phyloP scores from a whole-genome alignment of 164 flowering plant species.

The Stephania yunnanensis region DNA sequence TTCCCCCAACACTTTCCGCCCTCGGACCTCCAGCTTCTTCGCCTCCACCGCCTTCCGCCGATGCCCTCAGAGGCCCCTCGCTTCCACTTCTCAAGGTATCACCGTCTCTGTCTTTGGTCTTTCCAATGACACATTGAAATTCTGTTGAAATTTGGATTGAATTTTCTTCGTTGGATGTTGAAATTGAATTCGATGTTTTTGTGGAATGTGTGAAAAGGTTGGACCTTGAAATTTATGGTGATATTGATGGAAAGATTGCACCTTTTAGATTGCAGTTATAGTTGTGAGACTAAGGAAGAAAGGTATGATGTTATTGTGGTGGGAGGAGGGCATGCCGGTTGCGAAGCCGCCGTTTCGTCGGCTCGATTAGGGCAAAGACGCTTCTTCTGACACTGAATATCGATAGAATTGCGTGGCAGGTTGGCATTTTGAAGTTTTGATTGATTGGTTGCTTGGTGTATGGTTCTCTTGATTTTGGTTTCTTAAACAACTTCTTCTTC shows the following conservation, averaged over 20 bases:
- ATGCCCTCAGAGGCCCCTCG: slow-evolving; percentile 17
- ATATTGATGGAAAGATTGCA: background rate
- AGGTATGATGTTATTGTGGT: slow-evolving; percentile 91
- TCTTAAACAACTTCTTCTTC: background rate
- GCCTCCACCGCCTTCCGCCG: slow-evolving; percentile 13
- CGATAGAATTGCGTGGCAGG: slow-evolving; percentile 99
- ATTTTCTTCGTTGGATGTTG: background rate
- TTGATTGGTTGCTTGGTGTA: background rate
- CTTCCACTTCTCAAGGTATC: slow-evolving; percentile 26
- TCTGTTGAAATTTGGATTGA: background rate
- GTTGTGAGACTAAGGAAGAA: slow-evolving; percentile 38
- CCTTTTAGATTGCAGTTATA: slow-evolving; percentile 27
- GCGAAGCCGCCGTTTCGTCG: slow-evolving; percentile 97
- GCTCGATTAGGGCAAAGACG: slow-evolving; percentile 91
- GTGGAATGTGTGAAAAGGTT: no score
- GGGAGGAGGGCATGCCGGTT: slow-evolving; percentile 99
- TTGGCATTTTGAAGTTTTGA: slow-evolving; percentile 11
- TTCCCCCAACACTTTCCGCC: slow-evolving; percentile 5
- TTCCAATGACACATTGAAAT: background rate
- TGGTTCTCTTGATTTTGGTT: no score
- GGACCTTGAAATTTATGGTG: no score
- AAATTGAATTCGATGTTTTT: no score
- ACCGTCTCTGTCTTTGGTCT: background rate
- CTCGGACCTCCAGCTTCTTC: slow-evolving; percentile 11
- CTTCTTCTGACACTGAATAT: slow-evolving; percentile 90